phyloP scores from a whole-genome alignment of 768 basidiomycete genomes.

The Tylopilus felleus region DNA sequence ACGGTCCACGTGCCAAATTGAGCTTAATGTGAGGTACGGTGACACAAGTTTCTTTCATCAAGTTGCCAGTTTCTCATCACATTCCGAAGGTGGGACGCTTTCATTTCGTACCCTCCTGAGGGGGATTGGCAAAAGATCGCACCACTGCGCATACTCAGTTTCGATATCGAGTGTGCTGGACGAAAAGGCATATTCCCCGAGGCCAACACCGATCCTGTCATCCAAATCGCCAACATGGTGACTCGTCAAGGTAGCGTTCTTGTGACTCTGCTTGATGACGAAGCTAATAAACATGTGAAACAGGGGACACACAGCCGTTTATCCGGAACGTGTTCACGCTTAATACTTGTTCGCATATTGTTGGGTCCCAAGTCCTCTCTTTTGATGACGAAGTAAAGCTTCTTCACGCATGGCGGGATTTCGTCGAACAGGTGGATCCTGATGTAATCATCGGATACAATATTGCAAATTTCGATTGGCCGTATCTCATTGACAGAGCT shows the following conservation, averaged over 20 bases:
- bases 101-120: constrained; percentile 90
- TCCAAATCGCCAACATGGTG: constrained; percentile 99
- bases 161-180: constrained; percentile 99
- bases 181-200: constrained; percentile 98
- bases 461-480: constrained; percentile 90
- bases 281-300: constrained; percentile 4
- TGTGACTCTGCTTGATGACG: not conserved
- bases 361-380: constrained; percentile 93
- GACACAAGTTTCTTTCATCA: not conserved
- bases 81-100: constrained; percentile 63
- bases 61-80: constrained; percentile 3
- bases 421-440: constrained; percentile 86
- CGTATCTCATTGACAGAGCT: constrained; percentile 92
- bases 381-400: constrained; percentile 73
- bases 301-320: constrained; percentile 91
- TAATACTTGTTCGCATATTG: constrained; percentile 91
- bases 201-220: constrained; percentile 85
- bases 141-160: constrained; percentile 90
- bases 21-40: constrained; percentile 70
- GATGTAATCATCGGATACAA: constrained; percentile 98
- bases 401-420: constrained; percentile 84
- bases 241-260: constrained; percentile 77
- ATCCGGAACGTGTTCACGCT: constrained; percentile 96
- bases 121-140: constrained; percentile 91
- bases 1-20: constrained; percentile 85